Conservation (phyloP, 2,329 filamentous ascomycete species). For the Scedosporium dehoogii region DNA sequence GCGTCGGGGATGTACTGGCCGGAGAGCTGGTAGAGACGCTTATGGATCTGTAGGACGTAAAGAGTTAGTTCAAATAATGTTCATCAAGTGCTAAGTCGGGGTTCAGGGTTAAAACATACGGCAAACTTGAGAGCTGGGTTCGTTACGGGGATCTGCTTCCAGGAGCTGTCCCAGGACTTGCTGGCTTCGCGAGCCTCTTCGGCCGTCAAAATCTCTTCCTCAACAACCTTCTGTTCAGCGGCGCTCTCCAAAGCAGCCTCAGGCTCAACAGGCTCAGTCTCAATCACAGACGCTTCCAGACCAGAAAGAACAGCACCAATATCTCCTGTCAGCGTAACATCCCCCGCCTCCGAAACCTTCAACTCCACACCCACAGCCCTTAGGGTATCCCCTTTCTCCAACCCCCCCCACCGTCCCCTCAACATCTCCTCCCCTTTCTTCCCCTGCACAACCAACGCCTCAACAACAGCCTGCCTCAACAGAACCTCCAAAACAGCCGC, state of each 20-base stretch:
- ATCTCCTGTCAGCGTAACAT: constrained; percentile 28
- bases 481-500: constrained; percentile 35
- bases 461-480: constrained; percentile 40
- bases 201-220: constrained; percentile 13
- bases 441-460: constrained; percentile 34
- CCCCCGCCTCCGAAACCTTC: constrained; percentile 27
- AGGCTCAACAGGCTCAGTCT: constrained; percentile 14
- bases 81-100: neutral
- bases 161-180: constrained; percentile 40
- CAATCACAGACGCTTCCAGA: constrained; percentile 16
- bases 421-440: constrained; percentile 16
- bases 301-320: constrained; percentile 21
- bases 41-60: constrained; percentile 52
- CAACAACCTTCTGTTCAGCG: constrained; percentile 12
- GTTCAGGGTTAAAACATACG: constrained; percentile 37
- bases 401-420: constrained; percentile 16
- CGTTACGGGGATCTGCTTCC: constrained; percentile 47
- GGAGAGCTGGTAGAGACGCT: constrained; percentile 74
- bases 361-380: constrained; percentile 26
- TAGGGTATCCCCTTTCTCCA: constrained; percentile 24
- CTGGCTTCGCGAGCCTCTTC: constrained; percentile 32
- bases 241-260: constrained; percentile 13
- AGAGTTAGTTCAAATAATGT: constrained; percentile 7
- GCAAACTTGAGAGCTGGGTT: constrained; percentile 60
- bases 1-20: constrained; percentile 66